phyloP scores from a whole-genome alignment of 768 basidiomycete species.

The Dentipellis fragilis region DNA sequence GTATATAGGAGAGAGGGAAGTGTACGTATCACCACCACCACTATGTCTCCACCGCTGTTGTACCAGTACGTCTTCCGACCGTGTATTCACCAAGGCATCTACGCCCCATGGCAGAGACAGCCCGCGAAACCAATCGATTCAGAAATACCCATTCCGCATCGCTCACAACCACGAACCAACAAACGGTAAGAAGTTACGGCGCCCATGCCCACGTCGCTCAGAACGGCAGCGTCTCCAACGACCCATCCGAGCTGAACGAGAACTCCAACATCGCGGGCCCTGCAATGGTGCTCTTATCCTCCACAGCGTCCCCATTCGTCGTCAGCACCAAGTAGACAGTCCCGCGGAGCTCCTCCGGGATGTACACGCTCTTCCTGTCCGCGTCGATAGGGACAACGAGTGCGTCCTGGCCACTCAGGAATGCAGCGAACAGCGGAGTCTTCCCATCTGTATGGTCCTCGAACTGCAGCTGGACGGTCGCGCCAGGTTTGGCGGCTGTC shows the following conservation, averaged over 20 bases:
- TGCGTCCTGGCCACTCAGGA: slow-evolving; percentile 10
- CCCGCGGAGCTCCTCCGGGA: slow-evolving; percentile 7
- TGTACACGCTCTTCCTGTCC: slow-evolving; percentile 1
- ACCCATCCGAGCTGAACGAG: slow-evolving; percentile 5
- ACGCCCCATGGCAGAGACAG: too few relatives aligned
- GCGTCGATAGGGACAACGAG: slow-evolving; percentile 9
- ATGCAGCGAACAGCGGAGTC: slow-evolving; percentile 8
- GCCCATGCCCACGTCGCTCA: not conserved
- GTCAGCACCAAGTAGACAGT: slow-evolving; percentile 9
- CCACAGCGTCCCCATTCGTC: slow-evolving; percentile 4
- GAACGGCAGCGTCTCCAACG: not conserved
- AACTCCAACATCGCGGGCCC: slow-evolving; percentile 13
- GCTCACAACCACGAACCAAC: too few relatives aligned
- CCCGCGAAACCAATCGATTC: too few relatives aligned
- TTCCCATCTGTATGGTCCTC: not conserved
- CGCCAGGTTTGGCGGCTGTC: slow-evolving; percentile 7
- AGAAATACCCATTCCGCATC: too few relatives aligned
- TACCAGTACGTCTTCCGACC: too few relatives aligned
- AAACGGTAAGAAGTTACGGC: too few relatives aligned
- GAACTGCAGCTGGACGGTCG: slow-evolving; percentile 4
- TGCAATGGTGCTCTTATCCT: slow-evolving; percentile 8
- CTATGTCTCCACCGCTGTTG: too few relatives aligned
- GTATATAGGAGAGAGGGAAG: too few relatives aligned
- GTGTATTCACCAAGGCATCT: too few relatives aligned
- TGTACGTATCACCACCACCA: too few relatives aligned